These are phyloP conservation scores for Aspergillus ochraceus DNA, from an alignment of 2,329 filamentous ascomycete genomes.

Conservation along the genomic window DNA sequence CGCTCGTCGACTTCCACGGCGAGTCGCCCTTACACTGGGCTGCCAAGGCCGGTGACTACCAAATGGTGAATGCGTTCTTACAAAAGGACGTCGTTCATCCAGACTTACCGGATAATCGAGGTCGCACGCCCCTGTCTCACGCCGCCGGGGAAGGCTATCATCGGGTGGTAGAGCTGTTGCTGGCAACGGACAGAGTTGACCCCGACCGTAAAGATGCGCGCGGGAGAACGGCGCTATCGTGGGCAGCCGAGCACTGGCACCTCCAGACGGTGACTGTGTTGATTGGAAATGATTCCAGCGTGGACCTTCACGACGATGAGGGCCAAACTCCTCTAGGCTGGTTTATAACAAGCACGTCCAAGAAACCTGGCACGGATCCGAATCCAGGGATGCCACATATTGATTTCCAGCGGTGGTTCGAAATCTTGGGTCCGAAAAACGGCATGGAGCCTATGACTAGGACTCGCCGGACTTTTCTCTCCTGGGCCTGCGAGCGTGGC, in stretches of 20 bases:
- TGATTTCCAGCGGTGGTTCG: constrained; percentile 12
- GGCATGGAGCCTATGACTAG: constrained; percentile 15
- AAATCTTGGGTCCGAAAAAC: constrained; percentile 4
- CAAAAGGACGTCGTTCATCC: constrained; percentile 3
- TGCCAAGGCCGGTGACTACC: constrained; percentile 7
- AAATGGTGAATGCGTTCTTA: constrained; percentile 10
- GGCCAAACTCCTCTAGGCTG: constrained; percentile 17
- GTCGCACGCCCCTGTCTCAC: constrained; percentile 14
- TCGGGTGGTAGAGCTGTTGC: constrained; percentile 3
- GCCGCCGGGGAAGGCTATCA: constrained; percentile 8
- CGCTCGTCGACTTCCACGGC: constrained; percentile 12
- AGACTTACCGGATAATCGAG: neutral
- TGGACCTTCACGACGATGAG: constrained; percentile 14
- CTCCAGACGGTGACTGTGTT: constrained; percentile 4
- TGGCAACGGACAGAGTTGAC: neutral
- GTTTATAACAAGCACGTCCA: constrained; percentile 9
- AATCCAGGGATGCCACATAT: neutral
- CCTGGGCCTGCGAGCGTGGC: constrained; percentile 17
- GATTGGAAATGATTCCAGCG: constrained; percentile 7
- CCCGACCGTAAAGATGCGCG: constrained; percentile 2
- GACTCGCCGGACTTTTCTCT: constrained; percentile 15
- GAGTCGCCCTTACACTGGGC: constrained; percentile 17
- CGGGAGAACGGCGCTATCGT: constrained; percentile 14
- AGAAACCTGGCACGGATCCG: neutral
- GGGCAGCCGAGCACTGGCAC: constrained; percentile 14